Conservation (phyloP, 129 eudicot genomes). For the Glebionis coronaria region DNA sequence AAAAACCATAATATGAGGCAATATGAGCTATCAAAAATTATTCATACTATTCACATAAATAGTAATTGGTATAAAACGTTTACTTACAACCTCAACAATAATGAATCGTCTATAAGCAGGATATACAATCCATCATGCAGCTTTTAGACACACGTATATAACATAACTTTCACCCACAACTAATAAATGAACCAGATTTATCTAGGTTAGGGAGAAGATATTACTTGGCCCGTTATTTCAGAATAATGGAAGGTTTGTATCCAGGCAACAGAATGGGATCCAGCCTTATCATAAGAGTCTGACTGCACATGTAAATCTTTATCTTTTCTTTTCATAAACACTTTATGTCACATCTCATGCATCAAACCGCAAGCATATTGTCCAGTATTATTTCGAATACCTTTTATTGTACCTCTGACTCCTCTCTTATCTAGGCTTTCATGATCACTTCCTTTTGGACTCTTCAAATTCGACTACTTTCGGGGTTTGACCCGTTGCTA, state of each 20-base stretch:
- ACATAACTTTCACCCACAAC: conserved; percentile 5
- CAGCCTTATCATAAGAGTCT: conserved; percentile 41
- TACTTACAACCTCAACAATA: conserved; percentile 5
- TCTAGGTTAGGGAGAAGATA: conserved; percentile 11
- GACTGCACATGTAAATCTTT: conserved; percentile 29
- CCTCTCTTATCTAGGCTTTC: conserved; percentile 41
- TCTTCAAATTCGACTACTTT: conserved; percentile 35
- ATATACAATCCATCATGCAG: conserved; percentile 11
- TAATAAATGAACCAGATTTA: conserved; percentile 11
- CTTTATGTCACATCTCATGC: conserved; percentile 52
- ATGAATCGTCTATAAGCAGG: background rate
- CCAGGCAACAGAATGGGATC: conserved; percentile 35
- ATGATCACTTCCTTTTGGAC: conserved; percentile 38
- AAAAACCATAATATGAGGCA: background rate
- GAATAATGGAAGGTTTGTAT: conserved; percentile 11
- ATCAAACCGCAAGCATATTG: conserved; percentile 67
- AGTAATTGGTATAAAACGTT: conserved; percentile 3
- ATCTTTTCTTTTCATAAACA: conserved; percentile 36
- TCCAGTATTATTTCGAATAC: conserved; percentile 59
- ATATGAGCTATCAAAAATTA: background rate
- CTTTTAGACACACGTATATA: conserved; percentile 16
- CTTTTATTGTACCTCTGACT: conserved; percentile 53
- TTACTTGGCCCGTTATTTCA: background rate
- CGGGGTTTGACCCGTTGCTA: conserved; percentile 31
- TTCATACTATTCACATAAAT: conserved; percentile 22